Evolutionary conservation across 768 basidiomycete species (phyloP).

Genomic region (Boletus subcaerulescens): DNA sequence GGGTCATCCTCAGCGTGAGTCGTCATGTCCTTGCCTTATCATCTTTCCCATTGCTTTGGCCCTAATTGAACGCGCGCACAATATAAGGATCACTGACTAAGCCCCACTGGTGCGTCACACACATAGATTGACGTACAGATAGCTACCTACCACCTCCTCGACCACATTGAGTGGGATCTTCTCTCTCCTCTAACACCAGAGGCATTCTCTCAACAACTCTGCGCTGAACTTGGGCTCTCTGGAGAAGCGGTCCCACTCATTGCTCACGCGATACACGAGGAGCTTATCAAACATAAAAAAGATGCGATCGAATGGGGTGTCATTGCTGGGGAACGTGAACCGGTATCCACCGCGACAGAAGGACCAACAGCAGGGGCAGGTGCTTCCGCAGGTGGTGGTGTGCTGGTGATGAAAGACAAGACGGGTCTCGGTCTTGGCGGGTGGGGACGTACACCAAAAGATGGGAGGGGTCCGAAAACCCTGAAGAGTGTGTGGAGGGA

Average conservation of each 20-base stretch:
- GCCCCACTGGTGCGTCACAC: not conserved
- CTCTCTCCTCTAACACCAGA: conserved; percentile 89
- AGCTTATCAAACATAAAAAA: conserved; percentile 91
- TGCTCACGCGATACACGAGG: conserved; percentile 92
- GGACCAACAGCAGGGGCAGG: conserved; percentile 10
- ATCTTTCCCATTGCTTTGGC: conserved; percentile 12
- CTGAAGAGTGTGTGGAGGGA: conserved; percentile 92
- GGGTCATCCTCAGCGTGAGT: conserved; percentile 76
- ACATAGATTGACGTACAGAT: conserved; percentile 96
- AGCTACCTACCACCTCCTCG: conserved; percentile 83
- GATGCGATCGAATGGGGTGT: conserved; percentile 95
- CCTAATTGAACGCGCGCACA: conserved; percentile 17
- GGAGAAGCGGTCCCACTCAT: conserved; percentile 88
- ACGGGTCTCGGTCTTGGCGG: conserved; percentile 75
- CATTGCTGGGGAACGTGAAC: conserved; percentile 55
- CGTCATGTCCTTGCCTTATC: not conserved
- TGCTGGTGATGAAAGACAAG: conserved; percentile 71
- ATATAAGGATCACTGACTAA: conserved; percentile 12
- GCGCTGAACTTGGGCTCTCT: conserved; percentile 80
- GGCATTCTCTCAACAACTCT: conserved; percentile 74
- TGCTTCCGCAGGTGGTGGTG: conserved; percentile 31
- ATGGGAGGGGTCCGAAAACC: conserved; percentile 76
- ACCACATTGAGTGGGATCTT: conserved; percentile 99
- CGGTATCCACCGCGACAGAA: conserved; percentile 16
- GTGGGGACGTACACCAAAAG: conserved; percentile 74